Evolutionary conservation across 148 eudicot species (phyloP), one percentile per base, ranked within the genome.

Genomic region (Fagopyrum esculentum): DNA sequence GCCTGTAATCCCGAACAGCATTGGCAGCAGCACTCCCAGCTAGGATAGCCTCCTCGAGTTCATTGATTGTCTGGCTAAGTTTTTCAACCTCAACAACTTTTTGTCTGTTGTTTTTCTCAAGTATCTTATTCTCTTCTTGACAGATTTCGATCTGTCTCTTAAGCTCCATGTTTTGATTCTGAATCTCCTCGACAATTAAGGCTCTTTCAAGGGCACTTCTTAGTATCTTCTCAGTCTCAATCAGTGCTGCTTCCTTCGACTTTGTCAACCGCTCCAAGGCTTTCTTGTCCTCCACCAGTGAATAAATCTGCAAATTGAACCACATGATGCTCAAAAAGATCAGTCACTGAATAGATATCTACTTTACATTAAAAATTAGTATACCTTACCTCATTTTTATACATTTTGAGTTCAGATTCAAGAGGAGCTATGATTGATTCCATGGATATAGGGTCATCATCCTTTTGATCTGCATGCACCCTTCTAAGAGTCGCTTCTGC

Each of bases 121-220:
- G 94, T 77, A 89, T 84, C 79, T 77, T 90, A 77, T 87, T 86
- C 82, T 95, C 99, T 73, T 95, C 99, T 81, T 83, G 94, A 83
- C 89, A 90, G 60, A 95, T 95, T 82, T 90, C 98, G 19, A 90
- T 84, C 80, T 92, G 97, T 78, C 97, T 83, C 80, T 77, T 89
- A 74, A 92, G 84, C 82, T 88, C 97, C 30, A 89, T 78, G 78
- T 92, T 95, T 9, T 89, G 94, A 83, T 92, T 95, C 63, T 95
- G 94, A 82, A 95, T 85, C 78, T 92, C 99, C 82, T 95, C 98
- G 6, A 95, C 99, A 1, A 90, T 83, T 40, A 92, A 71, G 73
- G 97, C 92, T 78, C 98, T 89, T 77, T 95, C 97, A 2, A 95
- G 87, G 73, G 99, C 98, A 85, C 90, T 89, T 81, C 84, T 92